Evolutionary conservation across 306 rosid genomes (phyloP), one percentile per base, ranked within the genome.

Genomic region (Alnus rubra): DNA sequence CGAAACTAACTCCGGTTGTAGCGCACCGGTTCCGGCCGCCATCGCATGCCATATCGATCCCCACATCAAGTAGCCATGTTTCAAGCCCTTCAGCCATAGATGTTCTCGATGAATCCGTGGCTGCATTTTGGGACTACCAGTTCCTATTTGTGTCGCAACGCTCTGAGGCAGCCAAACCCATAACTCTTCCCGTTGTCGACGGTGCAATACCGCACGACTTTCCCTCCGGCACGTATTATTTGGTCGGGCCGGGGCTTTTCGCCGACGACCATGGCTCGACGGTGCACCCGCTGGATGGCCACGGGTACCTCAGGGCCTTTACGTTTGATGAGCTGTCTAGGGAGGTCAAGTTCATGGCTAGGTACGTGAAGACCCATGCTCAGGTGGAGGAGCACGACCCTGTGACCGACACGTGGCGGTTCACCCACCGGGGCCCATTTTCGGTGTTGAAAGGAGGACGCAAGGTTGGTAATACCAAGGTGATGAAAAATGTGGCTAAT

Each of bases 401-500:
- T 0, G 15, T 33, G 63, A 91, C 92, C 0, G 54, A 79, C 69
- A 87, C 82, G 69, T 92, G 97, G 98, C 84, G 77, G 73, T 94
- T 94, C 78, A 91, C 95, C 0, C 88, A 94, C 39, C 80, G 98
- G 51, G 97, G 98, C 0, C 98, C 98, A 13, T 94, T 94, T 78
- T 94, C 98, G 1, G 97, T 94, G 65, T 65, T 94, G 88, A 89
- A 90, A 73, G 97, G 95, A 15, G 98, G 98, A 74, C 80, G 54
- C 72, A 94, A 78, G 39, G 82, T 94, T 77, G 98, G 98, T 68
- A 94, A 94, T 63, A 91, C 92, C 2, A 94, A 94, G 94, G 98
- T 94, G 47, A 94, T 94, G 98, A 94, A 94, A 82, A 94, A 94
- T 78, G 98, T 94, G 75, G 98, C 98, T 4, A 94, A 94, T 11